Evolutionary conservation across 2,329 filamentous ascomycete genomes (phyloP).

Genomic region (Curvularia lunata): DNA sequence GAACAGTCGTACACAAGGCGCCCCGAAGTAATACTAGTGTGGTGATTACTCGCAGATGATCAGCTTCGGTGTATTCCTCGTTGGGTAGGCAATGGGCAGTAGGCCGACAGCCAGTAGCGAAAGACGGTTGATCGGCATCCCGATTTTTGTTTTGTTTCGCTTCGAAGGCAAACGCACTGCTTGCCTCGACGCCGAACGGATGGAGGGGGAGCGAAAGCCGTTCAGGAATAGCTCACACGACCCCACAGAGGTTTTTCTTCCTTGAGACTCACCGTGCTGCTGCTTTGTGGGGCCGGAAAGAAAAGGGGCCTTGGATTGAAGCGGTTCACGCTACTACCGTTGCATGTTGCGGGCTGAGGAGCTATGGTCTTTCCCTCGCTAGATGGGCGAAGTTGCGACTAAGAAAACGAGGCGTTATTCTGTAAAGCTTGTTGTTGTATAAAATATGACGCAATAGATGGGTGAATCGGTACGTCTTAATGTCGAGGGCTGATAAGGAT

Average conservation of each 20-base stretch:
- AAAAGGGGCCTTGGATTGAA: neutral
- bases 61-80: neutral
- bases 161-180: neutral
- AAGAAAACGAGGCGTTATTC: neutral
- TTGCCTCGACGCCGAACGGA: slow-evolving; percentile 21
- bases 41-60: slow-evolving; percentile 1
- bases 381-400: neutral
- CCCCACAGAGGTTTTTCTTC: slow-evolving; percentile 2
- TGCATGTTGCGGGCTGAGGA: slow-evolving; percentile 1
- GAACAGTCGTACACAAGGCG: no score
- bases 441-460: neutral
- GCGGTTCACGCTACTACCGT: slow-evolving; percentile 12
- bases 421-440: neutral
- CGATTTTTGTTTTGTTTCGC: neutral
- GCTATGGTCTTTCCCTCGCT: slow-evolving; percentile 1
- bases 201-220: slow-evolving; percentile 19
- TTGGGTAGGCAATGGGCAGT: neutral
- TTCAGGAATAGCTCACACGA: slow-evolving; percentile 18
- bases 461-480: neutral
- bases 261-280: slow-evolving; percentile 1
- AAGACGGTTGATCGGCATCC: slow-evolving; percentile 1
- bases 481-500: neutral
- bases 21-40: neutral
- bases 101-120: neutral
- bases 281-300: neutral